phyloP scores from a whole-genome alignment of 2,329 filamentous ascomycete species.

The Pseudocercospora fuligena region DNA sequence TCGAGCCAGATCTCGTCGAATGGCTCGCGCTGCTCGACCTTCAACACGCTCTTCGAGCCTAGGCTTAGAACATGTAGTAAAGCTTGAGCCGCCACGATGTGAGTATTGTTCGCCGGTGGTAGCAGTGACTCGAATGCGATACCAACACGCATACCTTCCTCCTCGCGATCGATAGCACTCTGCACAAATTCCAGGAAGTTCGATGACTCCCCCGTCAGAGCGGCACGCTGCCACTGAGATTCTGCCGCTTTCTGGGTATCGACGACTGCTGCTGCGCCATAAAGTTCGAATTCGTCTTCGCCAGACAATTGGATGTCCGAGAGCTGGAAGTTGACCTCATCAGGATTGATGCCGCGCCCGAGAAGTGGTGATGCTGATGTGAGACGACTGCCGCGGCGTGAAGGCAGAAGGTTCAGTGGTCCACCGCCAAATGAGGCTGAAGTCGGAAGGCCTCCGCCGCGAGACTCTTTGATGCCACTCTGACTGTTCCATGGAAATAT shows the following conservation, averaged over 20 bases:
- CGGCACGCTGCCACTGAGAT: constrained; percentile 56
- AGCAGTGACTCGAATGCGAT: constrained; percentile 74
- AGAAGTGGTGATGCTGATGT: constrained; percentile 66
- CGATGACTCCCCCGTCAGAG: constrained; percentile 61
- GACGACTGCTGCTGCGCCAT: constrained; percentile 50
- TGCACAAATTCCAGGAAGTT: constrained; percentile 68
- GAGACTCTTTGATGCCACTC: constrained; percentile 41
- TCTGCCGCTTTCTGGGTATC: constrained; percentile 56
- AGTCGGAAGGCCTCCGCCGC: constrained; percentile 35
- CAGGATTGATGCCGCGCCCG: constrained; percentile 46
- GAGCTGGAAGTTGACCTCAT: constrained; percentile 29
- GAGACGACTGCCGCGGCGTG: constrained; percentile 57
- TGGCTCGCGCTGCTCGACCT: constrained; percentile 58
- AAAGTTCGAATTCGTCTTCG: constrained; percentile 52
- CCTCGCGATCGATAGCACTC: constrained; percentile 45
- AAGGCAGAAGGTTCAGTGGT: constrained; percentile 36
- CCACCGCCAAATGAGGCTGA: constrained; percentile 40
- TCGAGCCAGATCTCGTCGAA: constrained; percentile 44
- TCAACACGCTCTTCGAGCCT: constrained; percentile 53
- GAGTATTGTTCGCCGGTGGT: constrained; percentile 58
- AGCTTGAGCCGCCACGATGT: constrained; percentile 72
- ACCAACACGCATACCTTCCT: constrained; percentile 25
- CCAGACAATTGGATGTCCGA: constrained; percentile 28
- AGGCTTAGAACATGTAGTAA: constrained; percentile 76
- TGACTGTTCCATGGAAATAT: constrained; percentile 70